A percentile compares a stretch with the other conserved stretches of the same genome.
Conservation (phyloP, 345 rosid species). For the Geranium rotundifolium region DNA sequence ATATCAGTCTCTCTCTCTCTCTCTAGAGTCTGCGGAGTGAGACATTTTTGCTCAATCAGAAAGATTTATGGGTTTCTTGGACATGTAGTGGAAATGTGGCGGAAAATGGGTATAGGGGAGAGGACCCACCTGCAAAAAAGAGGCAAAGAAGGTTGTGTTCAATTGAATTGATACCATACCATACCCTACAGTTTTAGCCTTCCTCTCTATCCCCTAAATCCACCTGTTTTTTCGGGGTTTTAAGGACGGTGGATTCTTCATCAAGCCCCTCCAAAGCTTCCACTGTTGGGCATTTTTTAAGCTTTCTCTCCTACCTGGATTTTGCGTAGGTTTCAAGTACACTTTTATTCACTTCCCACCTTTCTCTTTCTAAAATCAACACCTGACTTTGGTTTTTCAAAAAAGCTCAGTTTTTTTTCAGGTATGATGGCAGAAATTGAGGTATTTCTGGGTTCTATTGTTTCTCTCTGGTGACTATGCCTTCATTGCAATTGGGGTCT, state of each 20-base stretch:
- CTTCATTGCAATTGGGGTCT: constrained; percentile 20
- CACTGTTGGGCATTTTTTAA: neutral
- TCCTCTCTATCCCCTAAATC: neutral
- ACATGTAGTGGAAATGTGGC: constrained; percentile 32
- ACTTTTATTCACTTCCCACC: neutral
- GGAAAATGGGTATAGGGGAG: constrained; percentile 12
- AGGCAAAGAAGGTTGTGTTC: constrained; percentile 4
- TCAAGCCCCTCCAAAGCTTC: neutral
- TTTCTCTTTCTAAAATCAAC: neutral
- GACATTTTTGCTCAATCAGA: neutral
- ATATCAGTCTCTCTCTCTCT: neutral
- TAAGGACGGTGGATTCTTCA: constrained; percentile 5
- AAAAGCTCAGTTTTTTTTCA: constrained; percentile 7
- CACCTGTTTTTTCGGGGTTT: constrained; percentile 4
- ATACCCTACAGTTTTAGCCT: neutral
- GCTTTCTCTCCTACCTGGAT: constrained; percentile 2
- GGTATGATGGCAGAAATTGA: constrained; percentile 14
- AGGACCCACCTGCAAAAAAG: constrained; percentile 25
- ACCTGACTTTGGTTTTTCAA: constrained; percentile 2
- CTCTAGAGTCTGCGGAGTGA: neutral
- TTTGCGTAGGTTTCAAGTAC: constrained; percentile 25
- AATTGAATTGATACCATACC: constrained; percentile 15
- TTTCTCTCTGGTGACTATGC: constrained; percentile 15
- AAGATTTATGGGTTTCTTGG: constrained; percentile 18
- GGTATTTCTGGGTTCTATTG: constrained; percentile 7